phyloP scores from a whole-genome alignment of 2,329 filamentous ascomycete species.

The Colletotrichum lentis region DNA sequence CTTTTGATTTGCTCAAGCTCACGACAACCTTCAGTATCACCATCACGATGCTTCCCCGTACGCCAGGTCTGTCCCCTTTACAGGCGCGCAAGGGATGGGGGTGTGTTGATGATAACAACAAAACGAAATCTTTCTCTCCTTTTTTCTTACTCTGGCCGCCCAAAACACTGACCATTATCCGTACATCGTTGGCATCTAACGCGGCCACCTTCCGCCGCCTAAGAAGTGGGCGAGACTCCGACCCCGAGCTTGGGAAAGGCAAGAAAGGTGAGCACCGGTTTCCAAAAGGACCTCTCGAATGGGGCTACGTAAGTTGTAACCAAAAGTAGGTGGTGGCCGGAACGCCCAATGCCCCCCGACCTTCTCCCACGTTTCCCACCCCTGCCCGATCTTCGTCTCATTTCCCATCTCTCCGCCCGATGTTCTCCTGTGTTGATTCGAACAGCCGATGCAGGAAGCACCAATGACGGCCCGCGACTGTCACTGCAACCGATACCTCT shows the following conservation, averaged over 20 bases:
- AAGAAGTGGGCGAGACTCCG: background rate
- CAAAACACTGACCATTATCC: background rate
- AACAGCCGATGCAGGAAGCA: background rate
- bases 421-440: slow-evolving; percentile 4
- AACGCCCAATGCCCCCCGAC: slow-evolving; percentile 26
- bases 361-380: slow-evolving; percentile 26
- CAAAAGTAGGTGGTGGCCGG: slow-evolving; percentile 23
- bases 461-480: slow-evolving; percentile 24
- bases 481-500: slow-evolving; percentile 23
- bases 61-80: too few species aligned
- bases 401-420: slow-evolving; percentile 17
- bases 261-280: slow-evolving; percentile 14
- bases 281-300: slow-evolving; percentile 23
- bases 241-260: slow-evolving; percentile 16
- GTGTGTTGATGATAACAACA: too few species aligned
- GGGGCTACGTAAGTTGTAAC: background rate
- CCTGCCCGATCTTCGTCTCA: slow-evolving; percentile 37
- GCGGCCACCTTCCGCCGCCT: background rate
- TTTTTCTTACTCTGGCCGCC: background rate
- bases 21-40: too few species aligned
- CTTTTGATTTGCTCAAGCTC: too few species aligned
- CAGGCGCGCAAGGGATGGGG: too few species aligned
- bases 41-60: too few species aligned
- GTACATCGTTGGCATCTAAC: slow-evolving; percentile 5
- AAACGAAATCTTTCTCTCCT: too few species aligned